Base-by-base conservation (phyloP, 495 filamentous ascomycete genomes). In the Neurospora cerealis region DNA sequence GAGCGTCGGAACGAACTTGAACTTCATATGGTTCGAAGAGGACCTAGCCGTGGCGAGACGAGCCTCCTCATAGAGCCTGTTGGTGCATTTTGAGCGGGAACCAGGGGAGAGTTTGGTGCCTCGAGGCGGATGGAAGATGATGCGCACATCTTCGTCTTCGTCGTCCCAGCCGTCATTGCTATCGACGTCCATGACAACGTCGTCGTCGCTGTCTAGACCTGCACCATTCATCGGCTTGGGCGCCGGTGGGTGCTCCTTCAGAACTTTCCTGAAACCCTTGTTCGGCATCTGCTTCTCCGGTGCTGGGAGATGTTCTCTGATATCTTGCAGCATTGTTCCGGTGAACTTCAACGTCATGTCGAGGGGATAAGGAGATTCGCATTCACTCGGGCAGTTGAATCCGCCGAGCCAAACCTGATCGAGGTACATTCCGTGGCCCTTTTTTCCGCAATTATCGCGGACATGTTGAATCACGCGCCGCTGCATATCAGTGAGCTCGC, bases 61-160 rank as follows among this genome's bases (percentile, higher is more conserved):
- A 4, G 81, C 80, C 9, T 78, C 77, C 71, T 85, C 81, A 73
- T 82, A 81, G 7, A 86, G 79, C 38, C 78, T 71, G 72, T 86
- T 86, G 32, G 72, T 69, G 70, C 83, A 85, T 66, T 75, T 80
- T 0, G 82, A 79, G 4, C 76, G 75, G 9, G 28, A 70, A 9
- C 44, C 74, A 48, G 74, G 74, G 7, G 13, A 9, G 24, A 75
- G 39, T 19, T 72, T 73, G n/a, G 39, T 77, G 17, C 77, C 78
- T 6, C 79, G 74, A 1, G 82, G 82, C 17, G 85, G 83, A 40
- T 86, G 83, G 75, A 83, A 86, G 60, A 86, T 83, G 36, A 80
- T 81, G 69, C 82, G 80, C 15, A 74, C 69, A 8, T 79, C 54
- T 21, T 81, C 82, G 24, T 76, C 73, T 3, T 79, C 74, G 4